These are phyloP conservation scores for Epichloe uncinata DNA, from an alignment of 2,329 filamentous ascomycete genomes.

Conservation along the genomic window DNA sequence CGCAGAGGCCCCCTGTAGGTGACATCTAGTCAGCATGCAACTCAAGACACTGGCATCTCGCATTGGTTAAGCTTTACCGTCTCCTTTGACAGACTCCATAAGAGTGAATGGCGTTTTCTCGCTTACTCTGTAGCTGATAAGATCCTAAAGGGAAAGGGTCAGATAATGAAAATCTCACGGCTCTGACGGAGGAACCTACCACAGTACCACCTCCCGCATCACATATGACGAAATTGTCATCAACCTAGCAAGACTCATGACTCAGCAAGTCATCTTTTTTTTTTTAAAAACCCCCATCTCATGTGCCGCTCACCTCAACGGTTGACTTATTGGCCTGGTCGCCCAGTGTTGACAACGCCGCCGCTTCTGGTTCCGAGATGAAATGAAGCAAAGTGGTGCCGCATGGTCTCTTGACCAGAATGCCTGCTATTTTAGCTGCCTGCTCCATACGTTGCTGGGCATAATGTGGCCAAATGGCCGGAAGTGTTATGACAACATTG, in stretches of 20 bases:
- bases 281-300: no score
- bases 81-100: conserved; percentile 23
- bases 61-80: conserved; percentile 14
- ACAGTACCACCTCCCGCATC: conserved; percentile 26
- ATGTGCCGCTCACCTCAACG: conserved; percentile 8
- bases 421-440: conserved; percentile 22
- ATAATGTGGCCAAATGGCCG: conserved; percentile 32
- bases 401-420: conserved; percentile 15
- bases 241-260: conserved; percentile 3
- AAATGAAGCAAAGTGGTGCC: conserved; percentile 21
- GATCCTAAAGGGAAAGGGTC: conserved; percentile 16
- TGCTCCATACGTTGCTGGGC: conserved; percentile 23
- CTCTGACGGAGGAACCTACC: conserved; percentile 9
- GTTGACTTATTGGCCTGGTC: conserved; percentile 13
- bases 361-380: conserved; percentile 32
- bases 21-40: neutral
- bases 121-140: conserved; percentile 25
- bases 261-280: neutral
- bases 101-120: conserved; percentile 15
- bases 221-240: conserved; percentile 18
- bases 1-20: conserved; percentile 22
- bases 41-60: fast-evolving
- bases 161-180: neutral
- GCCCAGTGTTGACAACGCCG: conserved; percentile 24
- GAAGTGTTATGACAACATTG: conserved; percentile 28